A percentile compares a stretch with the other conserved stretches of the same genome.
Evolutionary conservation across 768 basidiomycete species (phyloP).

Genomic region (Lactarius psammicola): DNA sequence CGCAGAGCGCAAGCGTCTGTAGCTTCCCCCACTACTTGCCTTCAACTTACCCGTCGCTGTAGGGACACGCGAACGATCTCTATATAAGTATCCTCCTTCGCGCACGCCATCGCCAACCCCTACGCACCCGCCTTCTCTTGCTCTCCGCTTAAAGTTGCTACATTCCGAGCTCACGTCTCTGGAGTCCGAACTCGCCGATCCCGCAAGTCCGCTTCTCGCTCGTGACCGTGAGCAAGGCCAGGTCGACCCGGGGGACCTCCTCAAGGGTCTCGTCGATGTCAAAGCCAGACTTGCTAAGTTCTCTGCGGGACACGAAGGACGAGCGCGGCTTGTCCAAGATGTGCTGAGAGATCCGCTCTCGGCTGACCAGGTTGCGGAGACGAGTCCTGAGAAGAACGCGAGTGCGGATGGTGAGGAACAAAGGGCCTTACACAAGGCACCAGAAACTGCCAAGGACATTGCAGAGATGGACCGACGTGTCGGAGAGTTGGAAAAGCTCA

Average conservation of each 20-base stretch:
- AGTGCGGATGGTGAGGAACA: slow-evolving; percentile 17
- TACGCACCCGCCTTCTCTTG: slow-evolving; percentile 36
- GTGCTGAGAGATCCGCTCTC: slow-evolving; percentile 45
- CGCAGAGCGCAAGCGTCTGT: slow-evolving; percentile 58
- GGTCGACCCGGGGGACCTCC: slow-evolving; percentile 71
- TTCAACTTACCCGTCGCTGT: slow-evolving; percentile 39
- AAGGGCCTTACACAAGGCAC: slow-evolving; percentile 18
- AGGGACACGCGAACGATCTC: slow-evolving; percentile 44
- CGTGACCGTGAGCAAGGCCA: slow-evolving; percentile 58
- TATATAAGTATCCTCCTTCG: slow-evolving; percentile 71
- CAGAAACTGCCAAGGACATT: slow-evolving; percentile 46
- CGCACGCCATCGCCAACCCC: slow-evolving; percentile 49
- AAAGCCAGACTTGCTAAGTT: slow-evolving; percentile 67
- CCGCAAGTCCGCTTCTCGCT: slow-evolving; percentile 65
- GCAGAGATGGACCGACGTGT: slow-evolving; percentile 82
- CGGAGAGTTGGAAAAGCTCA: slow-evolving; percentile 73
- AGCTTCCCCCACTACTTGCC: slow-evolving; percentile 3
- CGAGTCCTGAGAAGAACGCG: slow-evolving; percentile 26
- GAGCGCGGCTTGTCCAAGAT: slow-evolving; percentile 60
- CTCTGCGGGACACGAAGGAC: slow-evolving; percentile 60
- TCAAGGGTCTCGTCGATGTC: slow-evolving; percentile 75
- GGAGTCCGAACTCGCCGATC: slow-evolving; percentile 80
- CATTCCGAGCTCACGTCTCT: slow-evolving; percentile 78
- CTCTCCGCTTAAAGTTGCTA: slow-evolving; percentile 51
- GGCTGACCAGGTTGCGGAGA: slow-evolving; percentile 26